These are phyloP conservation scores for Trichoderma gamsii DNA, from an alignment of 495 filamentous ascomycete genomes.

Conservation along the genomic window DNA sequence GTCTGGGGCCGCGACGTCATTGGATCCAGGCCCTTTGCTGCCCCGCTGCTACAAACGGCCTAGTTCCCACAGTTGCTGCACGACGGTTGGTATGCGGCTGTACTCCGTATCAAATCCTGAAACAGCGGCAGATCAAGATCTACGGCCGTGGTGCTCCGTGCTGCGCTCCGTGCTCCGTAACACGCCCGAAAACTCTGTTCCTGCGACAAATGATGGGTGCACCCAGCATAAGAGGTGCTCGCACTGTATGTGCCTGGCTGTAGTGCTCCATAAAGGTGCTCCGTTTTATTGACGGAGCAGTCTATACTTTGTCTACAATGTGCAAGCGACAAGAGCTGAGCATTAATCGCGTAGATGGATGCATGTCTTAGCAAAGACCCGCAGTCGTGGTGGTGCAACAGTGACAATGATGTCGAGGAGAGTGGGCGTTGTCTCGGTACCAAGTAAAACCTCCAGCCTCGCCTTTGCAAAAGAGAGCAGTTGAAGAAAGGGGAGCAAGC, in stretches of 20 bases:
- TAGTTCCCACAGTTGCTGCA: slow-evolving; percentile 12
- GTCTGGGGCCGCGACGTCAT: slow-evolving; percentile 5
- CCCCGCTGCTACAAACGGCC: neutral
- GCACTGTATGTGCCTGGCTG: neutral
- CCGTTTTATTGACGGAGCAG: neutral
- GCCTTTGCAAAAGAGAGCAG: neutral
- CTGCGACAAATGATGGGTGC: slow-evolving; percentile 7
- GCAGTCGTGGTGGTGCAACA: neutral
- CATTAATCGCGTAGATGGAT: neutral
- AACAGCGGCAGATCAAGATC: slow-evolving; percentile 16
- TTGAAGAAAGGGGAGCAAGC: neutral
- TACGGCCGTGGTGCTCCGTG: neutral
- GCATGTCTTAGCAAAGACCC: neutral
- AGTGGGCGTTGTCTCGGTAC: neutral
- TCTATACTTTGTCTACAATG: neutral
- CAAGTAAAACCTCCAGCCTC: neutral
- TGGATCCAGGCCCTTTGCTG: neutral
- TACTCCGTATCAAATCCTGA: slow-evolving; percentile 12
- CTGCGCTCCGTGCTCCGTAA: slow-evolving; percentile 8
- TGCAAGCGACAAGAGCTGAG: neutral
- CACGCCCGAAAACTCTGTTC: slow-evolving; percentile 1
- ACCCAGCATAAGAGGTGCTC: neutral
- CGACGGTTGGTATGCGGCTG: neutral
- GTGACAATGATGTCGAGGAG: neutral
- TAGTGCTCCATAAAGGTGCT: neutral